Evolutionary conservation across 2,329 filamentous ascomycete species (phyloP).

Genomic region (Beauveria asiatica): DNA sequence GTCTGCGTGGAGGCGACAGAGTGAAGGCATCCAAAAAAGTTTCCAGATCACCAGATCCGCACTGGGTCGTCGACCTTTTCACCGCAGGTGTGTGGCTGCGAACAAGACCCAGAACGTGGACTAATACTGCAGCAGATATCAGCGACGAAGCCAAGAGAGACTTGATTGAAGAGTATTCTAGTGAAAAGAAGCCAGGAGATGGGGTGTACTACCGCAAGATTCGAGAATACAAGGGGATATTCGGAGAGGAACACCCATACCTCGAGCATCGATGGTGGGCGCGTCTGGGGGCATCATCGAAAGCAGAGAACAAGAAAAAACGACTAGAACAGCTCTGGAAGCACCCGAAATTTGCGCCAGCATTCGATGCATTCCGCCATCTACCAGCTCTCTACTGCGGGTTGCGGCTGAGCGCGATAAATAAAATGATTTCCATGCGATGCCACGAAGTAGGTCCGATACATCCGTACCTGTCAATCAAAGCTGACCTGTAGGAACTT

Average conservation of each 20-base stretch:
- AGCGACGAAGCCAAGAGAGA: not conserved
- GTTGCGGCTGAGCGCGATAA: conserved; percentile 20
- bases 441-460: conserved; percentile 21
- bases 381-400: conserved; percentile 24
- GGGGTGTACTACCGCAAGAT: conserved; percentile 17
- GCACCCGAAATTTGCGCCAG: conserved; percentile 16
- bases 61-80: not conserved
- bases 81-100: not conserved
- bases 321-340: conserved; percentile 15
- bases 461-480: conserved; percentile 9
- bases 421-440: conserved; percentile 13
- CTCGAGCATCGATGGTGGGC: conserved; percentile 19
- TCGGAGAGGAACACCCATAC: conserved; percentile 13
- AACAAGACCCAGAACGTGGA: not conserved
- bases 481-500: conserved; percentile 20
- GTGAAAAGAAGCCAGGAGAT: conserved; percentile 13
- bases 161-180: conserved; percentile 12
- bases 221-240: conserved; percentile 14
- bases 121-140: not conserved
- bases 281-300: conserved; percentile 16
- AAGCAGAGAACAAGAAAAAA: conserved; percentile 16
- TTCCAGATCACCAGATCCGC: not conserved
- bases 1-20: conserved; percentile 20
- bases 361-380: conserved; percentile 24
- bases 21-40: conserved; percentile 8